Evolutionary conservation across 495 filamentous ascomycete genomes (phyloP), one percentile per base, ranked within the genome.

Genomic region (Amphirosellinia nigrospora): DNA sequence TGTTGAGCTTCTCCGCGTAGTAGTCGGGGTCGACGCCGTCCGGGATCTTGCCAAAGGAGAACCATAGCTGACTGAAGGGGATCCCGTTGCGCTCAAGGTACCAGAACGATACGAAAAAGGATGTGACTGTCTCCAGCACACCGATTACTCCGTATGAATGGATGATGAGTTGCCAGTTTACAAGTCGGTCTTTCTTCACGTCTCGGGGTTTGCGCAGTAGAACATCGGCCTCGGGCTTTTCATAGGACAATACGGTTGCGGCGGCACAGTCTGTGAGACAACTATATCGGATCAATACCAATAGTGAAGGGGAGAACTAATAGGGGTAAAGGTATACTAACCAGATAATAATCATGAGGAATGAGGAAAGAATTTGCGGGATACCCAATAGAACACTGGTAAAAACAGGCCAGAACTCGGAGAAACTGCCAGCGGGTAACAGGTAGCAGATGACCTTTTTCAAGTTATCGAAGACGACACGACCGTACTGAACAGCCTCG

Each of bases 371-470:
- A 23, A 89, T 84, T 70, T 91, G 89, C 3, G 91, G 91, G 21
- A 93, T 77, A 3, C 91, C 91, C 71, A 93, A 89, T 6, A 89
- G 55, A 32, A 93, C 87, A 68, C 89, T 91, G 11, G 85, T 88
- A 73, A 92, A 80, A 19, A 93, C 86, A 0, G 91, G 90, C 90
- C 89, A 92, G 78, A 92, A 88, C 72, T 92, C 90, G 15, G 84
- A 87, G 75, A 91, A 93, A 28, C 81, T 85, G 4, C 90, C 90
- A 2, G 91, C 88, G 1, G 90, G 86, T 10, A 93, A 83, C n/a
- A 93, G 78, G 74, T 93, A 91, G 74, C 91, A 86, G 15, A 93
- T 83, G 63, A 91, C 91, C 87, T 60, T 91, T 75, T 92, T 89
- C 61, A 93, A 85, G 66, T 93, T 93, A 70, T 92, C 89, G 74